Evolutionary conservation across 257 asterid species (phyloP).

Genomic region (Handroanthus guayacan): DNA sequence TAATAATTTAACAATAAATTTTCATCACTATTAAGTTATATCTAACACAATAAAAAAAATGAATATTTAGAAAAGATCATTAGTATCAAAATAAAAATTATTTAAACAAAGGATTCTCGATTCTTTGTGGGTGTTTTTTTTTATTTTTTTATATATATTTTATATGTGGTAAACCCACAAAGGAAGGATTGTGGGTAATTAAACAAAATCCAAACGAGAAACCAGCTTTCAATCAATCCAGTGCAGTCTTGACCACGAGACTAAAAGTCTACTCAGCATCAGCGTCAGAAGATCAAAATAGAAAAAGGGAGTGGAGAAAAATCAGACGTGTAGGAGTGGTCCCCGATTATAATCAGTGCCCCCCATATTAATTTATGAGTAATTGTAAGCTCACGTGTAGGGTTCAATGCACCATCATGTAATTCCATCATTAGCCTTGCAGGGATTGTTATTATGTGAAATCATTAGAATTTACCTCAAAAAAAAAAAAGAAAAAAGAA

Average conservation of each 20-base stretch:
- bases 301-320: conserved; percentile 23
- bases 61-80: no score
- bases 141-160: no score
- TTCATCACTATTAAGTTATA: no score
- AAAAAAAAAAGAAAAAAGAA: no score
- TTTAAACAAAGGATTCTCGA: no score
- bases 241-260: conserved; percentile 43
- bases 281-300: conserved; percentile 51
- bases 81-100: no score
- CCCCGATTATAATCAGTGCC: conserved; percentile 41
- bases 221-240: conserved; percentile 26
- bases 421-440: conserved; percentile 86
- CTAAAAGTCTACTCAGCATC: conserved; percentile 39
- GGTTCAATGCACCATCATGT: conserved; percentile 71
- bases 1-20: no score
- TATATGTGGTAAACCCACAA: no score
- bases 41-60: no score
- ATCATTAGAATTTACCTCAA: conserved; percentile 71
- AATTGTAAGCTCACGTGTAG: conserved; percentile 75
- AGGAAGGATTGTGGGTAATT: background rate
- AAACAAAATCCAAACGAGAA: background rate
- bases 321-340: conserved; percentile 35
- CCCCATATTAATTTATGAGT: conserved; percentile 31
- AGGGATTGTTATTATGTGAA: conserved; percentile 79
- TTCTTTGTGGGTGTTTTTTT: no score